Percentiles rank a stretch among this genome's conserved stretches.
These are phyloP conservation scores for Pseudogymnoascus sp. DNA, from an alignment of 2,329 filamentous ascomycete genomes.

Conservation along the genomic window DNA sequence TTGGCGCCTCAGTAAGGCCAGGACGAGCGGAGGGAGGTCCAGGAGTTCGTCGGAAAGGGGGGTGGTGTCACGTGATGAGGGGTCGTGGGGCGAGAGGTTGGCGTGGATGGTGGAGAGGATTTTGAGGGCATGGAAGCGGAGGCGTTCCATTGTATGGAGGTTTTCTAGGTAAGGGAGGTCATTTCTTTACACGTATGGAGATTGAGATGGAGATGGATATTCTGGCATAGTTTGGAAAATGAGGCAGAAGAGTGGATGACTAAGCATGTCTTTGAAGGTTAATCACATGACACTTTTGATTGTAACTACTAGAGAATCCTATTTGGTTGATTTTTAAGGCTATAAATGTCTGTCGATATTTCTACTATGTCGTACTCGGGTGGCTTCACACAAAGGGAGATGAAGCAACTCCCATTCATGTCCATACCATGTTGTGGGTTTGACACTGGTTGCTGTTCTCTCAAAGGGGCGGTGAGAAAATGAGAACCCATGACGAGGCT, in stretches of 20 bases:
- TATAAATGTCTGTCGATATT: not conserved
- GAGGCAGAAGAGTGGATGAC: not conserved
- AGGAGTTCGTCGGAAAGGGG: not conserved
- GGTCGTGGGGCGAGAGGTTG: not conserved
- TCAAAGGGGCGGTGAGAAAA: not conserved
- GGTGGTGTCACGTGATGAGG: not conserved
- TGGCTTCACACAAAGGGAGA: not conserved
- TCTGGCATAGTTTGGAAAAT: not conserved
- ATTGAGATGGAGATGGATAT: not conserved
- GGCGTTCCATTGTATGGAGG: not conserved
- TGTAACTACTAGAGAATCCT: not conserved
- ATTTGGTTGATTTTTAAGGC: not conserved
- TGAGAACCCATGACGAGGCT: not conserved
- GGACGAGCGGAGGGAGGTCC: not conserved
- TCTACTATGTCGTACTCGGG: not conserved
- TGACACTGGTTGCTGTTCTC: not conserved
- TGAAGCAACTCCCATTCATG: not conserved
- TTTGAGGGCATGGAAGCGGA: not conserved
- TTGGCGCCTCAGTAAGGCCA: not conserved
- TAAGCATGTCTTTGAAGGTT: not conserved
- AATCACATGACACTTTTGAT: not conserved
- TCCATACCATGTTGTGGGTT: not conserved
- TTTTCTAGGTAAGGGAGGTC: not conserved
- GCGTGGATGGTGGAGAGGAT: not conserved
- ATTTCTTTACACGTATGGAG: not conserved